phyloP scores from a whole-genome alignment of 352 stramenopile species.

The Plasmopara muralis region DNA sequence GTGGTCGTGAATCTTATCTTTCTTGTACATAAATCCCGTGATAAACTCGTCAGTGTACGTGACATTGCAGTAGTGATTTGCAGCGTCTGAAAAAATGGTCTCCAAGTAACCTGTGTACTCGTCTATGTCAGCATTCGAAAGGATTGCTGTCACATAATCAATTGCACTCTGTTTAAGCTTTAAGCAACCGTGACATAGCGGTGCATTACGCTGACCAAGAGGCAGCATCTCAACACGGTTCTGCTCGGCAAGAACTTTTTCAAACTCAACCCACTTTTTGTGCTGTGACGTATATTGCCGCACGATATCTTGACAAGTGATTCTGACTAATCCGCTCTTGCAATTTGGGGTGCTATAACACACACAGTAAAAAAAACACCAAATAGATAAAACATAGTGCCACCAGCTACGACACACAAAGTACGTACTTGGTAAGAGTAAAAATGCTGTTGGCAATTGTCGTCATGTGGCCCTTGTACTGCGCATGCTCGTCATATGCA shows the following conservation, averaged over 20 bases:
- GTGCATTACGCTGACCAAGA: constrained; percentile 72
- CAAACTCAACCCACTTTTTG: constrained; percentile 69
- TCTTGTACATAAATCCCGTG: constrained; percentile 87
- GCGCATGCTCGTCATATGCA: constrained; percentile 64
- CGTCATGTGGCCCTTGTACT: constrained; percentile 87
- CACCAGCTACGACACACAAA: too few relatives aligned
- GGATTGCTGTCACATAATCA: constrained; percentile 67
- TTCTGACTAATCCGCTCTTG: constrained; percentile 38
- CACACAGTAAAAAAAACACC: neutral
- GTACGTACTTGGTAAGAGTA: constrained; percentile 73
- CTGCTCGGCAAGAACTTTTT: constrained; percentile 64
- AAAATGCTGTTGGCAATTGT: constrained; percentile 87
- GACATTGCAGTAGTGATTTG: constrained; percentile 79
- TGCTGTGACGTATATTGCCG: constrained; percentile 66
- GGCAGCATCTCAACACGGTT: constrained; percentile 78
- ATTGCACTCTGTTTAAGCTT: constrained; percentile 72
- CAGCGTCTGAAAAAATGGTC: constrained; percentile 75
- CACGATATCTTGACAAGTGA: constrained; percentile 78
- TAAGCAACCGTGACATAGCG: constrained; percentile 73
- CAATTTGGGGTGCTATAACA: constrained; percentile 54
- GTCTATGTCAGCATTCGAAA: constrained; percentile 50
- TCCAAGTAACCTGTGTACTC: constrained; percentile 73
- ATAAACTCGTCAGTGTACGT: constrained; percentile 82
- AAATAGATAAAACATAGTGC: neutral
- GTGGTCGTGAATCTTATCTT: constrained; percentile 87